These are phyloP conservation scores for Phytophthora tentaculata DNA, from an alignment of 352 stramenopile genomes.

Conservation along the genomic window DNA sequence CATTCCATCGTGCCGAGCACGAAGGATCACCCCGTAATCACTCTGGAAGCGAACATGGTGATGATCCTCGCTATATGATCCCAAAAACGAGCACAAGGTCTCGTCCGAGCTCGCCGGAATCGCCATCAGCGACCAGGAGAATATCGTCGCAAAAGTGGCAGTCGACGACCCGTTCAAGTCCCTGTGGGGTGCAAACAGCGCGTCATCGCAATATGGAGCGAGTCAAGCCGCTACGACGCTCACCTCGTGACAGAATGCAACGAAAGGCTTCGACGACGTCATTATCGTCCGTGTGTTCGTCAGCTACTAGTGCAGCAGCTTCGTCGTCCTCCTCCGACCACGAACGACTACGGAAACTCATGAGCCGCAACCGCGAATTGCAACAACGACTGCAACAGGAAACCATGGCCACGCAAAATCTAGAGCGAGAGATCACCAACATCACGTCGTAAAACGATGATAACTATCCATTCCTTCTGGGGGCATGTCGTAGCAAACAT, in stretches of 20 bases:
- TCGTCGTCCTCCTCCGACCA: conserved; percentile 54
- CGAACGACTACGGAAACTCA: conserved; percentile 71
- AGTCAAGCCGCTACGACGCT: conserved; percentile 7
- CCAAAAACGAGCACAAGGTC: conserved; percentile 8
- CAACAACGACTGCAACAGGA: conserved; percentile 79
- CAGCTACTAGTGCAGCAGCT: conserved; percentile 15
- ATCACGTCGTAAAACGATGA: conserved; percentile 44
- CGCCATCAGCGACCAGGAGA: conserved; percentile 16
- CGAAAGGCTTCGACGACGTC: conserved; percentile 48
- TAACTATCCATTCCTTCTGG: too few relatives aligned
- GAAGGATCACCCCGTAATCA: conserved; percentile 6
- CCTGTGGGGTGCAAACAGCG: conserved; percentile 3
- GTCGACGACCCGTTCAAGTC: conserved; percentile 4
- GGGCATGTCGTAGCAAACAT: too few relatives aligned
- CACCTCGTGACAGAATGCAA: conserved; percentile 9
- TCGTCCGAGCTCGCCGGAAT: conserved; percentile 6
- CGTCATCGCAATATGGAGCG: conserved; percentile 14
- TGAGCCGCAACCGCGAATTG: conserved; percentile 80
- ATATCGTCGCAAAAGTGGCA: conserved; percentile 22
- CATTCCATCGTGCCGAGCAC: conserved; percentile 3
- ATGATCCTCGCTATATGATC: conserved; percentile 1
- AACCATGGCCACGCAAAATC: conserved; percentile 67
- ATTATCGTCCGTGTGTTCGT: conserved; percentile 38
- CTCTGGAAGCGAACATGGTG: conserved; percentile 10
- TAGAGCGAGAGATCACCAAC: conserved; percentile 76